These are phyloP conservation scores for Suhomyces sp. DNA, from an alignment of 805 yeast species.

Conservation along the genomic window DNA sequence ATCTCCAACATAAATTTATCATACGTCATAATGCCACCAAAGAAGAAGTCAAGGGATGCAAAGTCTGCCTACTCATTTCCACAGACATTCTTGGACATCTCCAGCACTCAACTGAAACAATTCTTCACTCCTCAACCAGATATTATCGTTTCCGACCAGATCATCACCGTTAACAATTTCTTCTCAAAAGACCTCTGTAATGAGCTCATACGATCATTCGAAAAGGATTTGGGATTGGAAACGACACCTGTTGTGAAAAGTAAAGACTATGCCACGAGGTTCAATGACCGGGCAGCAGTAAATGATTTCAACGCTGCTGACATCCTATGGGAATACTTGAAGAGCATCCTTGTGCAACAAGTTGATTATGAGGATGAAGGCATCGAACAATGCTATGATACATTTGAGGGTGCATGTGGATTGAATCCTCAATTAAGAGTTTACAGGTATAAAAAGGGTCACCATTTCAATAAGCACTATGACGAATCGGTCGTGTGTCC, in stretches of 20 bases:
- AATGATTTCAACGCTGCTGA: conserved; percentile 39
- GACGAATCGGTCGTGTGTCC: conserved; percentile 52
- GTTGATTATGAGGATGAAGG: conserved; percentile 30
- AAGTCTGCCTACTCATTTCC: conserved; percentile 19
- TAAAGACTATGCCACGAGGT: conserved; percentile 55
- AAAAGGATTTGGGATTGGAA: conserved; percentile 28
- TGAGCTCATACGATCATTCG: conserved; percentile 37
- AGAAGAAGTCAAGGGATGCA: conserved; percentile 5
- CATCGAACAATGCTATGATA: conserved; percentile 17
- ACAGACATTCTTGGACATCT: conserved; percentile 12
- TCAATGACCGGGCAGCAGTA: conserved; percentile 50
- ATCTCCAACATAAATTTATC: background rate
- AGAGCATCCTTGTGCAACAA: conserved; percentile 25
- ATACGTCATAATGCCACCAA: conserved; percentile 11
- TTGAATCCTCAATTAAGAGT: conserved; percentile 56
- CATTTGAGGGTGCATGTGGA: conserved; percentile 43
- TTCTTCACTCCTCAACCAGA: conserved; percentile 23
- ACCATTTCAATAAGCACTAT: conserved; percentile 59
- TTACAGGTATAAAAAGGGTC: conserved; percentile 56
- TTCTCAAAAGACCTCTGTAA: conserved; percentile 36
- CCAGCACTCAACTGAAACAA: conserved; percentile 8
- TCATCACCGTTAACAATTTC: conserved; percentile 41
- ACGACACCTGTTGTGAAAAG: conserved; percentile 51
- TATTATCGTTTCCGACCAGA: conserved; percentile 33
- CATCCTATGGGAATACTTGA: conserved; percentile 45